A percentile compares a stretch with the other conserved stretches of the same genome.
phyloP scores from a whole-genome alignment of 1,284 basidiomycete species.

The Fomitiporia mediterranea region DNA sequence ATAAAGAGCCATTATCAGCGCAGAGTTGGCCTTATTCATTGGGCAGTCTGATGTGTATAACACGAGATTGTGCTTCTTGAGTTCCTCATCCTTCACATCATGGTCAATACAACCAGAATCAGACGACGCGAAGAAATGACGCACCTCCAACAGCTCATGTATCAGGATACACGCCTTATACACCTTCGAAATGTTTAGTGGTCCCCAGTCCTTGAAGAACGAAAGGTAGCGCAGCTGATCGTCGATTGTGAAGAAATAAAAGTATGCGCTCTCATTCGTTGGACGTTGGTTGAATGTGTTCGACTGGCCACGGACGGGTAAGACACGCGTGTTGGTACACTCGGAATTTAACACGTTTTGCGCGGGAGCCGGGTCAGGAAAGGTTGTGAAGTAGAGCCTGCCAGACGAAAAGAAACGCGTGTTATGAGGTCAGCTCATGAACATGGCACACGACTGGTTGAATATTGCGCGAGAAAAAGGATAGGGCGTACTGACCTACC shows the following conservation, averaged over 20 bases:
- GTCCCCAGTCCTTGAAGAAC: slow-evolving; percentile 95
- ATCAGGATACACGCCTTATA: slow-evolving; percentile 93
- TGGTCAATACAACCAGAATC: slow-evolving; percentile 22
- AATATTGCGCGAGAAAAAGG: neutral
- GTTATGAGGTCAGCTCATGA: too few species aligned
- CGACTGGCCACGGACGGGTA: slow-evolving; percentile 55
- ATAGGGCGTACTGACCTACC: neutral
- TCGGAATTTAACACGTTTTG: slow-evolving; percentile 58
- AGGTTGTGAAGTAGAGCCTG: slow-evolving; percentile 81
- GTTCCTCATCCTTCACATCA: slow-evolving; percentile 57
- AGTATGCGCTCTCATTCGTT: slow-evolving; percentile 63
- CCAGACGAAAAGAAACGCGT: neutral
- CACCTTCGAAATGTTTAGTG: slow-evolving; percentile 87
- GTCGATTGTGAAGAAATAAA: slow-evolving; percentile 88
- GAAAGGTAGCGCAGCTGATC: slow-evolving; percentile 89
- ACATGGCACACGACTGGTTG: slow-evolving; percentile 1
- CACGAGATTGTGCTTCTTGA: slow-evolving; percentile 69
- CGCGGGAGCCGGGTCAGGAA: slow-evolving; percentile 63
- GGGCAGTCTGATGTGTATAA: slow-evolving; percentile 88
- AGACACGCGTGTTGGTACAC: slow-evolving; percentile 26
- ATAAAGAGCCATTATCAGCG: slow-evolving; percentile 88
- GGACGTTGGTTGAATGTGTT: slow-evolving; percentile 44
- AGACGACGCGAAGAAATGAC: slow-evolving; percentile 25
- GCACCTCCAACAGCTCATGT: slow-evolving; percentile 81
- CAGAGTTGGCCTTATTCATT: slow-evolving; percentile 88